phyloP scores from a whole-genome alignment of 129 eudicot species.

The Lactuca saligna region DNA sequence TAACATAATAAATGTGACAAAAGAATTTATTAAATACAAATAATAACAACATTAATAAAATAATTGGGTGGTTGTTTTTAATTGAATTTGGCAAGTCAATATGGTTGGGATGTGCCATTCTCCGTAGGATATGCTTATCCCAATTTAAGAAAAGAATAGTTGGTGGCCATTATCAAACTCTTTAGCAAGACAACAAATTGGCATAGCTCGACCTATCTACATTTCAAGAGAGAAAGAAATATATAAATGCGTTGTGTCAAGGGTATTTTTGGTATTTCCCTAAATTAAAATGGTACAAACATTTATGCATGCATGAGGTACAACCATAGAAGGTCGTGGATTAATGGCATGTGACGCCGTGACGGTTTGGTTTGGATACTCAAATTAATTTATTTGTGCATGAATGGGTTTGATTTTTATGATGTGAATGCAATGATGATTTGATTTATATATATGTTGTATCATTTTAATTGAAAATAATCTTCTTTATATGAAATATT shows the following conservation, averaged over 20 bases:
- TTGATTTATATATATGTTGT: neutral
- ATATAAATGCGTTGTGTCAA: conserved; percentile 2
- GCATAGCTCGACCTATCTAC: conserved; percentile 7
- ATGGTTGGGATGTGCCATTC: conserved; percentile 37
- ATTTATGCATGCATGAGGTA: conserved; percentile 8
- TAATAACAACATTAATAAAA: neutral
- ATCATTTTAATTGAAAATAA: neutral
- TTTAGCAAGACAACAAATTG: conserved; percentile 22
- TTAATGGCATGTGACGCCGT: neutral
- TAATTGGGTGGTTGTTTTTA: conserved; percentile 19
- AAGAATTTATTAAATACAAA: neutral
- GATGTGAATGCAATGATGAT: neutral
- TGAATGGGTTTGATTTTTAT: too few species aligned
- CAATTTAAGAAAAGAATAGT: conserved; percentile 26
- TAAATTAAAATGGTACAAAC: conserved; percentile 3
- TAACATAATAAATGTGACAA: neutral
- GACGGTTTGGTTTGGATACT: neutral
- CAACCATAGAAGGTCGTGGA: neutral
- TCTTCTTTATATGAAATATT: too few species aligned
- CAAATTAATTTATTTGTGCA: neutral
- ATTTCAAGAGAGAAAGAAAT: conserved; percentile 16
- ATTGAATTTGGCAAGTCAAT: conserved; percentile 33
- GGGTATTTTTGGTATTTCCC: conserved; percentile 7
- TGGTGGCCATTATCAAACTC: conserved; percentile 35
- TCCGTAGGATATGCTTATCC: conserved; percentile 39